A percentile compares a stretch with the other conserved stretches of the same genome.
phyloP scores from a whole-genome alignment of 176 grass and related monocot species.

The Musa acuminata region DNA sequence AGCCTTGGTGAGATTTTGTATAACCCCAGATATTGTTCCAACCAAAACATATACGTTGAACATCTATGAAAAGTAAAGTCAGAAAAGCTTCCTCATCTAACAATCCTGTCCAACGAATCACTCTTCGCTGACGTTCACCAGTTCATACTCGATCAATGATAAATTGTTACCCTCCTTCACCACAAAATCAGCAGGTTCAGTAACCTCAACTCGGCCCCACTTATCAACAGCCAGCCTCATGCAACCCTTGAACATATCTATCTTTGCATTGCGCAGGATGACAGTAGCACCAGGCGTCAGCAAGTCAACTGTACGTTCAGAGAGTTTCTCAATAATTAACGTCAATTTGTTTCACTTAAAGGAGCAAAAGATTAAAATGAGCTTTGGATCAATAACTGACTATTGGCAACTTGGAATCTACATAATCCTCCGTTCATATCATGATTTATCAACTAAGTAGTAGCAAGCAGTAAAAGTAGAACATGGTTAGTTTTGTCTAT shows the following conservation, averaged over 20 bases:
- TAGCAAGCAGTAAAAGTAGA: too few relatives aligned
- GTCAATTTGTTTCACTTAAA: neutral
- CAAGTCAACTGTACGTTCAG: slow-evolving; percentile 47
- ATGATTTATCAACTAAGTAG: too few relatives aligned
- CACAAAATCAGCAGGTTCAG: slow-evolving; percentile 62
- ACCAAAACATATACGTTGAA: neutral
- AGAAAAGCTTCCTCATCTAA: neutral
- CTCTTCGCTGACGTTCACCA: slow-evolving; percentile 67
- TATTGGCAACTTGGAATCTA: too few relatives aligned
- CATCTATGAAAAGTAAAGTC: neutral
- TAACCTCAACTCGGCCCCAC: slow-evolving; percentile 65
- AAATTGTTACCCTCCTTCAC: slow-evolving; percentile 85
- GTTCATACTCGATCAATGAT: slow-evolving; percentile 76
- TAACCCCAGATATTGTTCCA: neutral
- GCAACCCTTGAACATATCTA: slow-evolving; percentile 89
- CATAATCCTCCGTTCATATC: too few relatives aligned
- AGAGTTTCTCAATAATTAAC: neutral
- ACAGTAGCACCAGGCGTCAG: slow-evolving; percentile 52
- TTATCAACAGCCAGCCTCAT: slow-evolving; percentile 92
- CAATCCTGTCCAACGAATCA: neutral
- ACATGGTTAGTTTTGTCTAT: too few relatives aligned
- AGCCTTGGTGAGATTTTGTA: neutral
- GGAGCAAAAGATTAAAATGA: too few relatives aligned
- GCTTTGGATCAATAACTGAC: neutral
- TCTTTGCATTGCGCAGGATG: slow-evolving; percentile 77